phyloP scores from a whole-genome alignment of 2,329 filamentous ascomycete genomes.

The Cordyceps militaris region DNA sequence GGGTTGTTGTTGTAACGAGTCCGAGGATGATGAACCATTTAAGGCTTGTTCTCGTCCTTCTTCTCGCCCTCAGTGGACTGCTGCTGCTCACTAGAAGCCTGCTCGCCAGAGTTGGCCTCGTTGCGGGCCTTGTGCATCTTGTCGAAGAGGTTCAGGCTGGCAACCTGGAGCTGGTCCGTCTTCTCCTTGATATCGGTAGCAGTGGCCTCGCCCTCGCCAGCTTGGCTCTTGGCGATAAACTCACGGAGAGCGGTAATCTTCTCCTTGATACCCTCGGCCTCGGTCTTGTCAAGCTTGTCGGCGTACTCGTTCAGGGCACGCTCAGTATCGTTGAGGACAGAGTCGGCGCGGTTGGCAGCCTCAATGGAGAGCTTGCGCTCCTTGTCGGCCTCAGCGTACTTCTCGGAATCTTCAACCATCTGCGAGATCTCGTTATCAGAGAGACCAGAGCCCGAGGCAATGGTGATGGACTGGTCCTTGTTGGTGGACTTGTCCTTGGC shows the following conservation, averaged over 20 bases:
- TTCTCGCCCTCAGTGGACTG: slow-evolving; percentile 61
- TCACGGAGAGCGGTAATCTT: slow-evolving; percentile 83
- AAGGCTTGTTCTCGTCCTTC: slow-evolving; percentile 67
- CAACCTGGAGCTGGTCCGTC: slow-evolving; percentile 95
- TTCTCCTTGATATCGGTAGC: slow-evolving; percentile 96
- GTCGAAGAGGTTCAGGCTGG: slow-evolving; percentile 94
- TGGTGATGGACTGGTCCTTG: slow-evolving; percentile 99
- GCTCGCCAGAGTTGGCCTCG: slow-evolving; percentile 52
- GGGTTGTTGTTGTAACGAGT: slow-evolving; percentile 19
- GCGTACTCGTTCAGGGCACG: slow-evolving; percentile 96
- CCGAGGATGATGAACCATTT: slow-evolving; percentile 29
- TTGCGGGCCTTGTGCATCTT: slow-evolving; percentile 98
- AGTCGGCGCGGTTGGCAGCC: slow-evolving; percentile 94
- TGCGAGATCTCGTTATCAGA: slow-evolving; percentile 90
- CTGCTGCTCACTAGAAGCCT: slow-evolving; percentile 38
- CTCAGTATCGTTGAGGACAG: slow-evolving; percentile 94
- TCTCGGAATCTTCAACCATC: slow-evolving; percentile 98
- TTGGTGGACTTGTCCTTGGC: slow-evolving; percentile 99
- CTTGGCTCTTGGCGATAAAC: slow-evolving; percentile 89
- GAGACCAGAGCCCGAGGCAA: slow-evolving; percentile 94
- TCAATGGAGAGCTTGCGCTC: slow-evolving; percentile 94
- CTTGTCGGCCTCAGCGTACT: slow-evolving; percentile 91
- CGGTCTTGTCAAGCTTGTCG: slow-evolving; percentile 92
- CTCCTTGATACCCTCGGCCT: slow-evolving; percentile 88
- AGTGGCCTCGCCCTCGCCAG: slow-evolving; percentile 78